Base-by-base conservation (phyloP, 129 eudicot species). In the Chrysanthemum seticuspe region DNA sequence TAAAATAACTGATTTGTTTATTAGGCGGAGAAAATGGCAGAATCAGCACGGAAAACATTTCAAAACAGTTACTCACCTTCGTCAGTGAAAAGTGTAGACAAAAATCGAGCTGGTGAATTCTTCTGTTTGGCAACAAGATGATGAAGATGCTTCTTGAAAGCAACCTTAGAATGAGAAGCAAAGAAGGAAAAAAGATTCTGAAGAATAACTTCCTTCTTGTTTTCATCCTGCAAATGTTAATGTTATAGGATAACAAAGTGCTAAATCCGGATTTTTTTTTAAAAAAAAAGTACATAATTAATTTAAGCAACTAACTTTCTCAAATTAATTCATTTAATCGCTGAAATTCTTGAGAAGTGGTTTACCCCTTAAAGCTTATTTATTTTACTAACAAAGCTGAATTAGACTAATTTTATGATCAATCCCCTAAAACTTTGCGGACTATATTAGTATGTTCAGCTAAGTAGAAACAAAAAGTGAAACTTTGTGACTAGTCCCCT, bases 151-250 rank as follows among this genome's bases (percentile, higher is more conserved):
- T 81, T 81, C 80, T 76, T 84, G 76, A 84, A 90, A 53, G 74
- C 71, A 63, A 56, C 81, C 74, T 75, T 77, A 31, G 81, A 53
- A 49, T 86, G 87, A 57, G 91, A 84, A 52, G 92, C 89, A 79
- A 83, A 87, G 79, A 94, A 94, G 54, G 79, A 55, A 75, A 90
- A 94, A 19, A 86, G 79, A 70, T 83, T 86, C 73, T 80, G 81
- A 81, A 86, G 87, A 29, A 60, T 79, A 76, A 48, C 65, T 10
- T 72, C 67, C 83, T 84, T 73, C 76, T 40, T 40, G 47, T 40
- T 40, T 40, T 80, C 87, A 83, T 85, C 88, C 97, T 91, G 96
- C 67, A 78, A 78, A 71, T 14, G 19, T 40, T 60, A 25, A 48
- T 18, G 47, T 47, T 59, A 15, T 47, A 67, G 62, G 12, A 59